Evolutionary conservation across 2,329 filamentous ascomycete genomes (phyloP).

Genomic region (Plenodomus lindquistii): DNA sequence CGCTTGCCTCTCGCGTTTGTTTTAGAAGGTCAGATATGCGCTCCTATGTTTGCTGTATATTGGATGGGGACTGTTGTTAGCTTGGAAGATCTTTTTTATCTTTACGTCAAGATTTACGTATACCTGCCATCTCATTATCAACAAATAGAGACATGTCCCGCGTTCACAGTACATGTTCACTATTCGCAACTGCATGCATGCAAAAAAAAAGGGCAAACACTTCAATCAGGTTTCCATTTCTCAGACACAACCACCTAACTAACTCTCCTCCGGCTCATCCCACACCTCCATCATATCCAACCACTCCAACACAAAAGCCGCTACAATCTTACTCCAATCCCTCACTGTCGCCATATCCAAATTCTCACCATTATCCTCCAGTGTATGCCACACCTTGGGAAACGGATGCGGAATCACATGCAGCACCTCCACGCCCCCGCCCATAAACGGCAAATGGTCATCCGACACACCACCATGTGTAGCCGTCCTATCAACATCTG

Average conservation of each 20-base stretch:
- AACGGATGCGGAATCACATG: constrained; percentile 89
- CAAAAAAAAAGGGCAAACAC: too few relatives aligned
- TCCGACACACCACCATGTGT: constrained; percentile 65
- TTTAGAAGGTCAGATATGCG: too few relatives aligned
- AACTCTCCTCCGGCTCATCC: constrained; percentile 19
- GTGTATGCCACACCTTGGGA: constrained; percentile 82
- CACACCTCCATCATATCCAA: constrained; percentile 71
- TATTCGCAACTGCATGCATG: too few relatives aligned
- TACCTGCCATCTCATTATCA: too few relatives aligned
- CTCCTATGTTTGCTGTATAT: too few relatives aligned
- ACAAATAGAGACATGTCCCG: too few relatives aligned
- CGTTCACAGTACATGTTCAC: too few relatives aligned
- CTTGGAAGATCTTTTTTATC: too few relatives aligned
- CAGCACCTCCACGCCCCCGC: constrained; percentile 80
- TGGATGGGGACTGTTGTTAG: too few relatives aligned
- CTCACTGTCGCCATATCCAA: constrained; percentile 77
- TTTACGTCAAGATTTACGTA: too few relatives aligned
- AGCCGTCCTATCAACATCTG: constrained; percentile 46
- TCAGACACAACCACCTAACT: neutral
- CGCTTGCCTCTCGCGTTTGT: too few relatives aligned
- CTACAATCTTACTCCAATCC: constrained; percentile 85
- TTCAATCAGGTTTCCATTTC: too few relatives aligned
- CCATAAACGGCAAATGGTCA: constrained; percentile 91
- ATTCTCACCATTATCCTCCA: constrained; percentile 81
- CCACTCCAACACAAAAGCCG: constrained; percentile 88